These are phyloP conservation scores for Botryotinia convoluta DNA, from an alignment of 2,329 filamentous ascomycete species.

Conservation along the genomic window DNA sequence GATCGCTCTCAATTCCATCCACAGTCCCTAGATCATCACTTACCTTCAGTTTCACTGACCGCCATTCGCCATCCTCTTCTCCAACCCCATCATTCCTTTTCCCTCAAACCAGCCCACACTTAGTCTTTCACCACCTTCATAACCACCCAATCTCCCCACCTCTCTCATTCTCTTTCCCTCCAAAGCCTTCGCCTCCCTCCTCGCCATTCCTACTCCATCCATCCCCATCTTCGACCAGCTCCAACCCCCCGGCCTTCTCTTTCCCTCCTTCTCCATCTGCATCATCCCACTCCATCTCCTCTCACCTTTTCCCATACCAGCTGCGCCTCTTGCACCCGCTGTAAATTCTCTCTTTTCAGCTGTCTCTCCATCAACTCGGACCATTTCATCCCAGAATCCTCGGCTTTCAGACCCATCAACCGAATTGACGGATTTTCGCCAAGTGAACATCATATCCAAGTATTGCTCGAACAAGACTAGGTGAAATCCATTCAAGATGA, in stretches of 20 bases:
- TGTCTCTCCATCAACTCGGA: slow-evolving; percentile 24
- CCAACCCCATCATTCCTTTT: slow-evolving; percentile 5
- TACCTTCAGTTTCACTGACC: too few relatives aligned
- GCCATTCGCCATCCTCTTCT: slow-evolving; percentile 1
- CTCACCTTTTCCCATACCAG: background rate
- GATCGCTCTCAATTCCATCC: background rate
- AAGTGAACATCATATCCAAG: slow-evolving; percentile 18
- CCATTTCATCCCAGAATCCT: slow-evolving; percentile 21
- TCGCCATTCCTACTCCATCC: slow-evolving; percentile 9
- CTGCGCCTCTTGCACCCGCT: slow-evolving; percentile 14
- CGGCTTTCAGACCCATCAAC: background rate
- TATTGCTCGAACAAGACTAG: slow-evolving; percentile 24
- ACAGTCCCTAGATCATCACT: background rate
- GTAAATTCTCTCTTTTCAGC: slow-evolving; percentile 28
- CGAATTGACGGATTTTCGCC: background rate
- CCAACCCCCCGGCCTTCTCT: slow-evolving; percentile 7
- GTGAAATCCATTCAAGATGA: slow-evolving; percentile 17
- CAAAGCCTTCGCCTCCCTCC: slow-evolving; percentile 3
- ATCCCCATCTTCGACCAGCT: slow-evolving; percentile 17
- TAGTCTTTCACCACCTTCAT: slow-evolving; percentile 6
- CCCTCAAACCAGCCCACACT: background rate
- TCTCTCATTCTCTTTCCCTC: slow-evolving; percentile 17
- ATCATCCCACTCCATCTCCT: slow-evolving; percentile 11
- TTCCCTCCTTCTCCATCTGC: slow-evolving; percentile 13
- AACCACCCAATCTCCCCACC: slow-evolving; percentile 10